phyloP scores from a whole-genome alignment of 192 early-diverging fungal genomes.

The Backusella australiensis region DNA sequence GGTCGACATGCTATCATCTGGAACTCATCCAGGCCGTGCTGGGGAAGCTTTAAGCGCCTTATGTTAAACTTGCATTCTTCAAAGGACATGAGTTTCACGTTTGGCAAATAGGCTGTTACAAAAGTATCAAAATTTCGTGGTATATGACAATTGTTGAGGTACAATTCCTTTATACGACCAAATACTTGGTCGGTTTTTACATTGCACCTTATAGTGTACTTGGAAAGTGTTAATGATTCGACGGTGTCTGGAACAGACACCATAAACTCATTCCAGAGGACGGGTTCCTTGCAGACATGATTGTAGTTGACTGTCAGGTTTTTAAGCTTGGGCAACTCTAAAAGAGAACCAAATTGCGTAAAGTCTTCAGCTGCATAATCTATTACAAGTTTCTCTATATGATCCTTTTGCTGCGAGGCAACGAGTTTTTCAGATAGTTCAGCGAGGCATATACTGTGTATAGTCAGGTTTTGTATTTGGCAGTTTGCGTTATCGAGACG shows the following conservation, averaged over 20 bases:
- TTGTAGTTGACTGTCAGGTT: neutral
- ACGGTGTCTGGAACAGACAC: neutral
- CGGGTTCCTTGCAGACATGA: neutral
- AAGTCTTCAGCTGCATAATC: neutral
- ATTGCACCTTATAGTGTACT: neutral
- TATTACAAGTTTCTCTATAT: neutral
- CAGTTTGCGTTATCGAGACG: neutral
- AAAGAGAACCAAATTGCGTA: neutral
- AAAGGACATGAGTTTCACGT: neutral
- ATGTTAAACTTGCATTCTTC: neutral
- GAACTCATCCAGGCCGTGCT: neutral
- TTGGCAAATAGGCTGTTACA: neutral
- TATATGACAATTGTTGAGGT: neutral
- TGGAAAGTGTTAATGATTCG: neutral
- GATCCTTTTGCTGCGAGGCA: neutral
- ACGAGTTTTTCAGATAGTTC: neutral
- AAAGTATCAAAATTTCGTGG: neutral
- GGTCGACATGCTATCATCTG: neutral
- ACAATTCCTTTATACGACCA: neutral
- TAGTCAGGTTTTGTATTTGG: neutral
- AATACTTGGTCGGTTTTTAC: neutral
- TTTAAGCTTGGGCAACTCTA: neutral
- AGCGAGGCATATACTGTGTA: neutral
- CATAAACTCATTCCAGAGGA: neutral
- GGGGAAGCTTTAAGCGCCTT: neutral